A percentile compares a stretch with the other conserved stretches of the same genome.
Conservation (phyloP, 2,329 filamentous ascomycete species). For the Colletotrichum chlorophyti region DNA sequence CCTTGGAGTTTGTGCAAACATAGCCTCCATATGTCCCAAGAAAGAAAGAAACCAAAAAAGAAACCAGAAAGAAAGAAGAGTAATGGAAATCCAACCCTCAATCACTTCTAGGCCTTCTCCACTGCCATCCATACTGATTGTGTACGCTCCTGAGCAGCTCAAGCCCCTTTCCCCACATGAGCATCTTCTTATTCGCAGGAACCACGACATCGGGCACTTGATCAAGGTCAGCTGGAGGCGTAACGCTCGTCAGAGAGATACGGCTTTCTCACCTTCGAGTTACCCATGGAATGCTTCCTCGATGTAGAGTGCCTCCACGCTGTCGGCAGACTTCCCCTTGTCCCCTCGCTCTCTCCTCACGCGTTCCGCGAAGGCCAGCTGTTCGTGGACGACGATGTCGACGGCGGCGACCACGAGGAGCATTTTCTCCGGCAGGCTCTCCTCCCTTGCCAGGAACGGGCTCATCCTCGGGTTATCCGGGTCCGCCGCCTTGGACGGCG, state of each 20-base stretch:
- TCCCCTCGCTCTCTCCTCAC: conserved; percentile 29
- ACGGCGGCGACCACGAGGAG: conserved; percentile 46
- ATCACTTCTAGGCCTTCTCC: not conserved
- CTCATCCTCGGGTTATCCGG: conserved; percentile 43
- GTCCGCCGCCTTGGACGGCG: conserved; percentile 35
- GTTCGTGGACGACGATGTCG: conserved; percentile 50
- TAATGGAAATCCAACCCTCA: too few species aligned
- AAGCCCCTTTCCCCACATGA: not conserved
- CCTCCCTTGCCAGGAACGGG: conserved; percentile 41
- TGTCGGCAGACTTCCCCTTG: not conserved
- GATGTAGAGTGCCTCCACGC: not conserved
- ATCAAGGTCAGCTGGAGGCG: not conserved
- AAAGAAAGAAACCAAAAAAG: too few species aligned
- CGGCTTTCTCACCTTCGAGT: conserved; percentile 15
- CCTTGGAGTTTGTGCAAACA: too few species aligned
- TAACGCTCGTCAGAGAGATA: not conserved
- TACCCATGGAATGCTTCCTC: conserved; percentile 22
- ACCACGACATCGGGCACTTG: not conserved
- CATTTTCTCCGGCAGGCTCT: conserved; percentile 44
- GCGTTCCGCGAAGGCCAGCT: conserved; percentile 44
- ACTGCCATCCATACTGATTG: not conserved
- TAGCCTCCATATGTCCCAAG: too few species aligned
- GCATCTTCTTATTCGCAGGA: not conserved
- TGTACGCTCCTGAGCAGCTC: not conserved
- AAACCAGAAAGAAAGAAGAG: too few species aligned